Evolutionary conservation across 2,329 filamentous ascomycete genomes (phyloP), one percentile per base, ranked within the genome.

Genomic region (Metarhizium brunneum): DNA sequence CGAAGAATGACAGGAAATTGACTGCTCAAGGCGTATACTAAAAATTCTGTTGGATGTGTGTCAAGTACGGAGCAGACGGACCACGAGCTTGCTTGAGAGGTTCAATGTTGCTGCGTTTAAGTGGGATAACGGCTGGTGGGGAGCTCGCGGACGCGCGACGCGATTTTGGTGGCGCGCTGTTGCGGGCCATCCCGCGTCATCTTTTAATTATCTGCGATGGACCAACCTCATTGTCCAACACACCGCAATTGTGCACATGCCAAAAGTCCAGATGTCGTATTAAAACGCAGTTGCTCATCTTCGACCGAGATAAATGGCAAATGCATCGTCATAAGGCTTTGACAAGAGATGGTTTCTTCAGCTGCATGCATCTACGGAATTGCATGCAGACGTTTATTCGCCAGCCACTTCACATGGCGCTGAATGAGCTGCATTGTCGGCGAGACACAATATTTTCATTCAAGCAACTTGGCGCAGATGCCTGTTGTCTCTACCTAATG

Each of bases 131-230:
- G 32, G 7, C 2, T 35, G 48, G 62, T 60, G 60, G 63, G 61
- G 61, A 66, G 61, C 57, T 68, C 59, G 67, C 30, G 32, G 60
- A 69, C 65, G 64, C 67, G 68, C 62, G 63, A 67, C 67, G 67
- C 60, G 59, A 54, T 58, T 57, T 42, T 48, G 50, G 54, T 54
- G 54, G 57, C 62, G 66, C 64, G 60, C 62, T 59, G 58, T 25
- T 42, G 53, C 56, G 45, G 49, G 53, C 38, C 36, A 35, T 52
- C 13, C 48, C 55, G 50, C 53, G 53, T 53, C 11, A n/a, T 47
- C 25, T 25, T 25, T 25, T 25, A 25, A 25, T 25, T 50, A 18
- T 11, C 13, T 36, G 7, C 7, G 14, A 40, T 40, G 7, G 38
- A 40, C 38, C 38, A 40, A 6, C 38, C 38, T 35, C 38, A 2